Evolutionary conservation across 2,329 filamentous ascomycete species (phyloP), one percentile per base, ranked within the genome.

Genomic region (Thermomyces lanuginosus): DNA sequence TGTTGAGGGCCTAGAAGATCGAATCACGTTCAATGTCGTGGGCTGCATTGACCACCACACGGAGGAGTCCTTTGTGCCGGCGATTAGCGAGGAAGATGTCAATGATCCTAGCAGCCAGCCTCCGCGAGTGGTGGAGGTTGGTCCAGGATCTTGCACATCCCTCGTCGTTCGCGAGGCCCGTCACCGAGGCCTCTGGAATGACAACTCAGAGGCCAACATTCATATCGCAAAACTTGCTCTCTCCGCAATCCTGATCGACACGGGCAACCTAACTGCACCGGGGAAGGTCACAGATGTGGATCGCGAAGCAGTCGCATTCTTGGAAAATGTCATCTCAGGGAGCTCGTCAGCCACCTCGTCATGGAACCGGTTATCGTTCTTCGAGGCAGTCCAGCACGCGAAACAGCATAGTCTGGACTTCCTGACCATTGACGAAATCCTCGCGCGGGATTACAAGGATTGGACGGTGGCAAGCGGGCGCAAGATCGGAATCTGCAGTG

Each of bases 1-100:
- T 5, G 43, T 73, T 2, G 58, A 60, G 15, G 47, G 51, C 1
- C 47, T 66, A 9, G 62, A 63, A 24, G 39, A 48, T 4, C 39
- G 48, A 3, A 37, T 41, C 2, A 48, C 57, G 27, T 28, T 33
- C 16, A 49, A 51, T 9, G 58, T 71, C 2, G 41, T 55, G 3
- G 68, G 64, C 4, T 64, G 64, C 23, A 66, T 76, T 29, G 70
- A 76, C 40, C 70, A 76, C 40, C 71, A 74, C 37, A 59, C 63
- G 3, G 68, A 75, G 29, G 70, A 76, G 39, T 34, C 50, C 8
- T 61, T 56, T 29, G 55, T 72, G 2, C 55, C 64, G 0, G 19
- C 43, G n/a, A n/a, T n/a, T n/a, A n/a, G n/a, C 7, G 43, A 54
- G 3, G 38, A 34, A 3, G 16, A 23, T 4, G 18, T 46, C 12